A percentile compares a stretch with the other conserved stretches of the same genome.
phyloP scores from a whole-genome alignment of 129 eudicot species.

The Sambucus nigra region DNA sequence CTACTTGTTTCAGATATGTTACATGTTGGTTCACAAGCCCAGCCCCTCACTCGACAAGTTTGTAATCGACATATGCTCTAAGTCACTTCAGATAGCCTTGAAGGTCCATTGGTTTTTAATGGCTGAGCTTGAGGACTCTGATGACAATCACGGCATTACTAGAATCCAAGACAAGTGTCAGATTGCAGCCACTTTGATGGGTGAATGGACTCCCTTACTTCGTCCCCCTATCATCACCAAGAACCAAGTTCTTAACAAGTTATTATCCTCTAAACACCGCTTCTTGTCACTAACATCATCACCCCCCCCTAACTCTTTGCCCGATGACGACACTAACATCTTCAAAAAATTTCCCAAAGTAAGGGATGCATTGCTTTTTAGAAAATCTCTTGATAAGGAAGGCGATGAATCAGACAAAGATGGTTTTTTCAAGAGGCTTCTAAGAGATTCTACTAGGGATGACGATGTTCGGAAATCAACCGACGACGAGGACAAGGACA shows the following conservation, averaged over 20 bases:
- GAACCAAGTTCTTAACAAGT: conserved; percentile 68
- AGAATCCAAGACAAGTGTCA: conserved; percentile 98
- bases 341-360: conserved; percentile 89
- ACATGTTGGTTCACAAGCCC: conserved; percentile 91
- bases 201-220: conserved; percentile 88
- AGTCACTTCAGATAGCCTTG: conserved; percentile 73
- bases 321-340: conserved; percentile 66
- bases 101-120: conserved; percentile 95
- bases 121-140: conserved; percentile 97
- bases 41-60: conserved; percentile 91
- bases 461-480: conserved; percentile 45
- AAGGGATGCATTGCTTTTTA: conserved; percentile 70
- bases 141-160: conserved; percentile 94
- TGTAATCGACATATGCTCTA: conserved; percentile 84
- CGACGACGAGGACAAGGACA: conserved; percentile 64
- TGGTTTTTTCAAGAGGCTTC: conserved; percentile 58
- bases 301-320: conserved; percentile 50
- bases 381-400: conserved; percentile 65
- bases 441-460: conserved; percentile 41
- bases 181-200: conserved; percentile 90
- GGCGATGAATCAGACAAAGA: conserved; percentile 69
- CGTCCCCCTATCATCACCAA: conserved; percentile 51
- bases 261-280: conserved; percentile 71
- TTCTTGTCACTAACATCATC: conserved; percentile 71
- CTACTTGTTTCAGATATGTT: conserved; percentile 96